Conservation (phyloP, 257 asterid species). For the Rauvolfia tetraphylla region DNA sequence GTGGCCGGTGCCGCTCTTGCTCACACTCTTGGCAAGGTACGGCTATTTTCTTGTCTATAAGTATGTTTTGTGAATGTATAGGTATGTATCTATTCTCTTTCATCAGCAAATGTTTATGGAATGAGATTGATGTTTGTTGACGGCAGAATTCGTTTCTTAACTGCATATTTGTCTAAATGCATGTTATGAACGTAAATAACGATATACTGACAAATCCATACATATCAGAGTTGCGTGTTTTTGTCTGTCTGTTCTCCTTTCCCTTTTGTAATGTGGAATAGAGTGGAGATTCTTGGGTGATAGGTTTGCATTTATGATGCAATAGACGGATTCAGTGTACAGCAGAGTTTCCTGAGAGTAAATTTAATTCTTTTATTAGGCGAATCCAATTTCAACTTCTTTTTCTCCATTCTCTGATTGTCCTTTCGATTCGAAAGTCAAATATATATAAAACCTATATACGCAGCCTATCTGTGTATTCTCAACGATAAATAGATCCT, state of each 20-base stretch:
- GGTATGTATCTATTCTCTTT: background rate
- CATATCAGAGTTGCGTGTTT: background rate
- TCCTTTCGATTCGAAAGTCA: background rate
- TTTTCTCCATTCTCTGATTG: background rate
- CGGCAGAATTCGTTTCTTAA: too few species aligned
- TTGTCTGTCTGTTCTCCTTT: background rate
- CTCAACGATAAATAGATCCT: background rate
- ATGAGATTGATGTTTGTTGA: background rate
- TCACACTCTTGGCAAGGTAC: conserved; percentile 72
- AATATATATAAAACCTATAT: background rate
- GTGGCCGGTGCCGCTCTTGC: conserved; percentile 80
- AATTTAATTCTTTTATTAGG: background rate
- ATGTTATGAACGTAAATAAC: background rate
- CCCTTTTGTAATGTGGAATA: background rate
- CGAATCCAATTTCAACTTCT: background rate
- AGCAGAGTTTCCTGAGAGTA: background rate
- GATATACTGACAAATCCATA: conserved; percentile 2
- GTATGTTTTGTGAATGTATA: background rate
- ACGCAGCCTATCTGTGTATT: background rate
- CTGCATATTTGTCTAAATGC: background rate
- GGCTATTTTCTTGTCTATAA: background rate
- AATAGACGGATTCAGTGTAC: background rate
- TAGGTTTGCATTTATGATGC: background rate
- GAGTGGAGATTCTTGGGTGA: background rate
- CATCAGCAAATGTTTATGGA: background rate